Conservation (phyloP, 2,329 filamentous ascomycete genomes). For the Aspergillus latus region DNA sequence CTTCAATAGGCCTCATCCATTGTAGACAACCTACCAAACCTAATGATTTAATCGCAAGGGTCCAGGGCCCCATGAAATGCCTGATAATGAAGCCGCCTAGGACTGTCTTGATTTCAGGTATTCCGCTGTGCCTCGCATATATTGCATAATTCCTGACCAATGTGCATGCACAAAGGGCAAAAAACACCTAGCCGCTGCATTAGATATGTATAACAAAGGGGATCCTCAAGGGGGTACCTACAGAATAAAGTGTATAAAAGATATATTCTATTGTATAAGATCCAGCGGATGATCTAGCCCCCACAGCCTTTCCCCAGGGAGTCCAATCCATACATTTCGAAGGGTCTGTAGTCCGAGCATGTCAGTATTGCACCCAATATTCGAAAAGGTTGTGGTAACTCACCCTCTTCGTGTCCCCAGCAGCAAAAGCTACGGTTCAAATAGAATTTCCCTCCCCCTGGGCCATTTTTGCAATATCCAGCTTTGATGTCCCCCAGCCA, state of each 20-base stretch:
- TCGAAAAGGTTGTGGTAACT: constrained; percentile 9
- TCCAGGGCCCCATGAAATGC: constrained; percentile 84
- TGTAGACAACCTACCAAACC: constrained; percentile 63
- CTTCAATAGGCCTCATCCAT: constrained; percentile 18
- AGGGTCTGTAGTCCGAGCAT: constrained; percentile 49
- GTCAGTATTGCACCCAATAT: constrained; percentile 15
- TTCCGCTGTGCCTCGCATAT: constrained; percentile 91
- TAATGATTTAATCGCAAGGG: constrained; percentile 82
- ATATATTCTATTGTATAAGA: constrained; percentile 83
- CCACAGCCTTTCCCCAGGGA: constrained; percentile 75
- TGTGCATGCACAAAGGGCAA: constrained; percentile 73
- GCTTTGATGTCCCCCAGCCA: constrained; percentile 93
- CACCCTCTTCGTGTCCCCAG: constrained; percentile 72
- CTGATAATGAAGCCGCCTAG: constrained; percentile 91
- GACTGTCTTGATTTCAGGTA: constrained; percentile 96
- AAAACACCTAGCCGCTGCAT: constrained; percentile 59
- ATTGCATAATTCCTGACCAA: constrained; percentile 81
- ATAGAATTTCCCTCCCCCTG: constrained; percentile 84
- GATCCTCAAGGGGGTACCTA: constrained; percentile 45
- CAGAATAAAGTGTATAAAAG: constrained; percentile 81
- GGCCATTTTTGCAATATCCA: constrained; percentile 76
- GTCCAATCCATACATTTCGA: constrained; percentile 85
- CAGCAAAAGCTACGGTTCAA: constrained; percentile 91
- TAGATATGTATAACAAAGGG: constrained; percentile 12
- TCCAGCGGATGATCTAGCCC: constrained; percentile 64